A percentile compares a stretch with the other conserved stretches of the same genome.
Conservation (phyloP, 1,284 basidiomycete genomes). For the Papiliotrema terrestris region DNA sequence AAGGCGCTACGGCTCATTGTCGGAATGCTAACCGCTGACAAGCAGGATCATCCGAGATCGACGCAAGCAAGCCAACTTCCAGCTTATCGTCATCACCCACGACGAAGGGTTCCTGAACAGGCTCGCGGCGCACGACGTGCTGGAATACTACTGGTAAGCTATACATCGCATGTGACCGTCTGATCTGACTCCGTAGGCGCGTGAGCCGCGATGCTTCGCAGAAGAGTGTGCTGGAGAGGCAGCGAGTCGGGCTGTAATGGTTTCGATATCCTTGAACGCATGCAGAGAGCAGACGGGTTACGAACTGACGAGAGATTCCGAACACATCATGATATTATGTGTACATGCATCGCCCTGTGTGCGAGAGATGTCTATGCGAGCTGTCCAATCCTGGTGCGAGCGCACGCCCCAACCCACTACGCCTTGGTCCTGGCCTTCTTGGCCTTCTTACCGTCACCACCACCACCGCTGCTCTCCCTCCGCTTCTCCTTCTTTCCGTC, state of each 20-base stretch:
- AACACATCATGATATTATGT: too few relatives aligned
- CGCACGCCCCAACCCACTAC: neutral
- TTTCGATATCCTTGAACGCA: too few relatives aligned
- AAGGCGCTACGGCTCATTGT: constrained; percentile 42
- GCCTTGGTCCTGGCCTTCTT: constrained; percentile 17
- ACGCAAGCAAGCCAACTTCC: constrained; percentile 85
- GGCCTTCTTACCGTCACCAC: constrained; percentile 7
- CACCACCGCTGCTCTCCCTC: constrained; percentile 20
- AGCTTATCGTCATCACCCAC: constrained; percentile 95
- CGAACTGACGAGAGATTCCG: too few relatives aligned
- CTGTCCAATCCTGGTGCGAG: neutral
- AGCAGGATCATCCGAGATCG: constrained; percentile 86
- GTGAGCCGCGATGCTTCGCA: constrained; percentile 48
- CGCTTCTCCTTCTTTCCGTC: constrained; percentile 53
- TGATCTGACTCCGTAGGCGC: constrained; percentile 34
- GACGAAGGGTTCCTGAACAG: constrained; percentile 62
- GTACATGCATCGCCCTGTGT: too few relatives aligned
- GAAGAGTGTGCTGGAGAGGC: constrained; percentile 49
- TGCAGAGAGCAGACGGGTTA: too few relatives aligned
- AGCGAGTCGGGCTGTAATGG: constrained; percentile 29
- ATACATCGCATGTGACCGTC: neutral
- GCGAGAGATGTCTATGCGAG: too few relatives aligned
- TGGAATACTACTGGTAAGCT: constrained; percentile 82
- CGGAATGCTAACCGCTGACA: constrained; percentile 2
- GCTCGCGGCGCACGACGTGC: constrained; percentile 77